Conservation (phyloP, 331 rosid species). For the Erythrophleum ivorense region DNA sequence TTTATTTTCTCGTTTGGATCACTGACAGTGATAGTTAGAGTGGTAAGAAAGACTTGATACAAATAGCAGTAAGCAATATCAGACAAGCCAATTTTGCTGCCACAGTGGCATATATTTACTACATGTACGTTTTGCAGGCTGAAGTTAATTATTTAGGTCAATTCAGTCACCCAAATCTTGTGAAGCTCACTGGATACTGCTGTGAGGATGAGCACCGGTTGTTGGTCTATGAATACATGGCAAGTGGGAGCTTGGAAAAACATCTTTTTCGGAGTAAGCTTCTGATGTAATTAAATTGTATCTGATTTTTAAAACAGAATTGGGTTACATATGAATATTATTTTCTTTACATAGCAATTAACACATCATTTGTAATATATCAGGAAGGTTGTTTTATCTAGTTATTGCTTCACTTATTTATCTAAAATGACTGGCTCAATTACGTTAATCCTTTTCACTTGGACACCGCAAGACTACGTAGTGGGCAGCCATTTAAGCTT, state of each 20-base stretch:
- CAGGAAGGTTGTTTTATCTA: conserved; percentile 5
- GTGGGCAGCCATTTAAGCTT: conserved; percentile 24
- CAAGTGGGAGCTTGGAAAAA: conserved; percentile 89
- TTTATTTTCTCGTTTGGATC: neutral
- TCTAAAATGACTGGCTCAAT: conserved; percentile 14
- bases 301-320: conserved; percentile 21
- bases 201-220: conserved; percentile 89
- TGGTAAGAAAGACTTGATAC: neutral
- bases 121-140: conserved; percentile 56
- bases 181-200: conserved; percentile 91
- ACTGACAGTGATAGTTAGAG: neutral
- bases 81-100: conserved; percentile 4
- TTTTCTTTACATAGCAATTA: conserved; percentile 1
- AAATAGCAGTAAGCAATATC: neutral
- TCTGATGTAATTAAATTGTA: neutral
- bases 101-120: neutral
- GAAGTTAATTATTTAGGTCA: conserved; percentile 92
- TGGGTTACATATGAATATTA: neutral
- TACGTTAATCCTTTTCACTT: conserved; percentile 7
- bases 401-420: conserved; percentile 6
- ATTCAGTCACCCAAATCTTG: conserved; percentile 79
- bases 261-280: conserved; percentile 91
- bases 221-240: conserved; percentile 91
- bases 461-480: neutral
- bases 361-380: conserved; percentile 2